Base-by-base conservation (phyloP, 2,329 filamentous ascomycete genomes). In the Colletotrichum sp. region DNA sequence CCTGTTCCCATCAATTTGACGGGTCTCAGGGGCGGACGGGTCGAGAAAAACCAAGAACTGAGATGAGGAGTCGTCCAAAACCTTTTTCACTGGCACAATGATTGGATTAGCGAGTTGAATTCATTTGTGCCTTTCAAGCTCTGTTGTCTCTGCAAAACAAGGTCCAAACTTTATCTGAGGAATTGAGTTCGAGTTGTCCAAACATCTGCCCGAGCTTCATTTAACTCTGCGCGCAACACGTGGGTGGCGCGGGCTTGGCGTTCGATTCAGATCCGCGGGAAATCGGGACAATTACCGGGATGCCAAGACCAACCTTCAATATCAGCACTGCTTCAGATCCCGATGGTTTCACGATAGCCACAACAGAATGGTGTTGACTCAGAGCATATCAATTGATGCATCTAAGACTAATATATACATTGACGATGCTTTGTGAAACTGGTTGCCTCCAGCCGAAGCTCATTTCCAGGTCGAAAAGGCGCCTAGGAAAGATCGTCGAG, bases 381-480 rank as follows among this genome's bases (percentile, higher is more conserved):
- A 25, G n/a, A 39, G 30, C 58, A 68, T 58, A 18, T 64, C n/a
- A 30, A 22, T 73, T 75, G 25, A 32, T 69, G 56, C 52, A 16
- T 52, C 43, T 25, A 48, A 60, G 18, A 60, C 39, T 34, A 28
- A 36, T 73, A 68, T 73, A 65, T 75, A 75, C 28, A 65, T 34
- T 64, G 70, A 69, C 64, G 28, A 68, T 73, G 73, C 58, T 75
- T 60, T 48, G 22, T 73, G 2, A 25, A 73, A 69, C 73, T 22
- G 70, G 64, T 65, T 73, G 64, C 64, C 73, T 65, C 73, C 43
- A 73, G 64, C 58, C 58, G 70, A 73, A 75, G 73, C 70, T 73
- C 70, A 73, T 65, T 52, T 58, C 64, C 64, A 58, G 25, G 56
- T 15, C 22, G 30, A 64, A 43, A 68, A 52, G 34, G n/a, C 3